Percentiles rank a stretch among this genome's conserved stretches.
phyloP scores from a whole-genome alignment of 805 yeast species.

The Ascoidea asiatica region DNA sequence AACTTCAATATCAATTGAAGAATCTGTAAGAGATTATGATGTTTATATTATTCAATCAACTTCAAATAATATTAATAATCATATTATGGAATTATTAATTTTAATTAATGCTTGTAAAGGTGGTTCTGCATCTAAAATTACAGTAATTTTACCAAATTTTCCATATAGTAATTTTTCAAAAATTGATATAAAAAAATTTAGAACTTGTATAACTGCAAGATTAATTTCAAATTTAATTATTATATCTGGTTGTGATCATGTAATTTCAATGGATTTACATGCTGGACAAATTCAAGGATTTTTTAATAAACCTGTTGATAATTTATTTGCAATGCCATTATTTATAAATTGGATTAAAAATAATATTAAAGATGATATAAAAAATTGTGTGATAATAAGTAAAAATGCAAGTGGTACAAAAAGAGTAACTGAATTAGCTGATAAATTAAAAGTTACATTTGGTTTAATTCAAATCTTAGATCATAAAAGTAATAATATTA shows the following conservation, averaged over 20 bases:
- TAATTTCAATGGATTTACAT: constrained; percentile 52
- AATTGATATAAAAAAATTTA: constrained; percentile 32
- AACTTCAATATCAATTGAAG: constrained; percentile 91
- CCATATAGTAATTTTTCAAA: constrained; percentile 96
- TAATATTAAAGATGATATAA: constrained; percentile 34
- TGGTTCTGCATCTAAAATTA: constrained; percentile 95
- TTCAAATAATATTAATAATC: constrained; percentile 78
- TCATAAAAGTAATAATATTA: constrained; percentile 26
- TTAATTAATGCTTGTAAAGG: constrained; percentile 93
- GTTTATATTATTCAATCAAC: constrained; percentile 90
- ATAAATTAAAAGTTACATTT: constrained; percentile 42
- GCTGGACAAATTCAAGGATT: constrained; percentile 57
- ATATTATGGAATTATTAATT: constrained; percentile 90
- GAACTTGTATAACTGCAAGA: constrained; percentile 19
- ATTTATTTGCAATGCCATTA: constrained; percentile 41
- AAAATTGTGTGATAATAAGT: constrained; percentile 42
- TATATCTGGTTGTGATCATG: constrained; percentile 50
- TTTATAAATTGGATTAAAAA: constrained; percentile 41
- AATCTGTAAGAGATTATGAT: constrained; percentile 92
- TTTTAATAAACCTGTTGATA: constrained; percentile 50
- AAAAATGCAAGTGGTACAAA: constrained; percentile 60
- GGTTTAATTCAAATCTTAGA: constrained; percentile 46
- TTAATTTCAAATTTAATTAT: constrained; percentile 37
- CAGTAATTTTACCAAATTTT: constrained; percentile 92
- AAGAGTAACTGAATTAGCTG: constrained; percentile 46